These are phyloP conservation scores for Gossypioides kirkii DNA, from an alignment of 345 rosid genomes.

Conservation along the genomic window DNA sequence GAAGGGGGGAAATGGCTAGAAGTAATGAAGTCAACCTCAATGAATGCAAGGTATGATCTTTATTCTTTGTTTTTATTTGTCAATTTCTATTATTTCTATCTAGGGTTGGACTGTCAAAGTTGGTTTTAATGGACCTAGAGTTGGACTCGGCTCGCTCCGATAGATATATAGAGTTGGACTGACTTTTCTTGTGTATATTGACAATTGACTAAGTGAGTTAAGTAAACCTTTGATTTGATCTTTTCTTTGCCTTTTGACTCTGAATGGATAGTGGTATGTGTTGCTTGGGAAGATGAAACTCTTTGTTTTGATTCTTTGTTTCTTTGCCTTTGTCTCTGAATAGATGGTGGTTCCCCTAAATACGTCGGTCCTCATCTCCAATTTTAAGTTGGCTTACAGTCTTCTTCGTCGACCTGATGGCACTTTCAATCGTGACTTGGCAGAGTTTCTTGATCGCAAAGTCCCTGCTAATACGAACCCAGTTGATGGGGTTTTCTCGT, in stretches of 20 bases:
- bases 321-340: constrained; percentile 20
- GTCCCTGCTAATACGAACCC: constrained; percentile 66
- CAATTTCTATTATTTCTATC: background rate
- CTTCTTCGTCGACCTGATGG: constrained; percentile 36
- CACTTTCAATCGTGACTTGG: constrained; percentile 85
- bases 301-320: background rate
- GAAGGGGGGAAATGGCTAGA: constrained; percentile 49
- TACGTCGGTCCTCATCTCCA: constrained; percentile 88
- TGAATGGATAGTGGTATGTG: background rate
- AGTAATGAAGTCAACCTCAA: constrained; percentile 59
- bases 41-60: constrained; percentile 63
- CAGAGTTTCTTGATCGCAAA: constrained; percentile 88
- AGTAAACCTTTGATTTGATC: background rate
- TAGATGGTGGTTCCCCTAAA: constrained; percentile 87
- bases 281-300: constrained; percentile 6
- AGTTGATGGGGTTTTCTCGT: constrained; percentile 75
- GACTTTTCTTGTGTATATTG: background rate
- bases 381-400: constrained; percentile 77
- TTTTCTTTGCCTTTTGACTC: background rate
- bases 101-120: background rate
- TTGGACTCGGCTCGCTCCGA: no score
- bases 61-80: background rate
- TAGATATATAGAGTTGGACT: background rate
- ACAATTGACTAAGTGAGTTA: background rate
- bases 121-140: background rate